Evolutionary conservation across 2,329 filamentous ascomycete genomes (phyloP).

Genomic region (Microthyrium microscopicum): DNA sequence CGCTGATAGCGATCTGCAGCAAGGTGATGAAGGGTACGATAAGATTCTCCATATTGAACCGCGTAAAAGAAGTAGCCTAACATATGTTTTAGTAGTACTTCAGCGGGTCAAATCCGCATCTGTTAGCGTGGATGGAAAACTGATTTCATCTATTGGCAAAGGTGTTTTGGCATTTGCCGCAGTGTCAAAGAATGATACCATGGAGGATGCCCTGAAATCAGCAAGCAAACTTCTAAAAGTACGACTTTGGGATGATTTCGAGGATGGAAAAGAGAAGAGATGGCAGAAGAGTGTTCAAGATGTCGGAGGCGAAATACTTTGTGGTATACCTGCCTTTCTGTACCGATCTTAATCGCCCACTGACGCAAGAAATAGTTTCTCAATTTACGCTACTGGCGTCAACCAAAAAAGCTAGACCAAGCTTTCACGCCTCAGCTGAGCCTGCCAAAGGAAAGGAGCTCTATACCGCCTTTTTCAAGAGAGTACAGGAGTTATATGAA

Average conservation of each 20-base stretch:
- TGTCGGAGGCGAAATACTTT: slow-evolving; percentile 82
- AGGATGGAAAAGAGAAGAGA: slow-evolving; percentile 45
- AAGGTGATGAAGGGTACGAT: background rate
- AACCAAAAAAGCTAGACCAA: slow-evolving; percentile 90
- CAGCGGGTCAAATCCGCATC: slow-evolving; percentile 91
- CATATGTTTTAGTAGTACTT: slow-evolving; percentile 56
- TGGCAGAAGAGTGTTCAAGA: slow-evolving; percentile 88
- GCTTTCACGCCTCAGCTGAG: slow-evolving; percentile 77
- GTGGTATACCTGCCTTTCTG: slow-evolving; percentile 46
- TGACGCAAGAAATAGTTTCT: slow-evolving; percentile 45
- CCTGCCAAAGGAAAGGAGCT: slow-evolving; percentile 63
- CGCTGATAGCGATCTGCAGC: no score
- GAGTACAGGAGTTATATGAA: slow-evolving; percentile 55
- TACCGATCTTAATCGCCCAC: slow-evolving; percentile 4
- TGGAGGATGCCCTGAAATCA: slow-evolving; percentile 70
- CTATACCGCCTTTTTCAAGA: slow-evolving; percentile 69
- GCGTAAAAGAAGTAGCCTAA: slow-evolving; percentile 9
- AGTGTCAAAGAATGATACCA: slow-evolving; percentile 75
- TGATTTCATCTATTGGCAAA: slow-evolving; percentile 80
- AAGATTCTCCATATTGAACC: no score
- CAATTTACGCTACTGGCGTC: slow-evolving; percentile 89
- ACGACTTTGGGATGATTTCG: slow-evolving; percentile 77
- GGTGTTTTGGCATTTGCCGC: slow-evolving; percentile 85
- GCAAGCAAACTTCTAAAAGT: slow-evolving; percentile 78
- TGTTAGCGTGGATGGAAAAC: slow-evolving; percentile 79